Evolutionary conservation across 768 basidiomycete genomes (phyloP).

Genomic region (Trametes cubensis): DNA sequence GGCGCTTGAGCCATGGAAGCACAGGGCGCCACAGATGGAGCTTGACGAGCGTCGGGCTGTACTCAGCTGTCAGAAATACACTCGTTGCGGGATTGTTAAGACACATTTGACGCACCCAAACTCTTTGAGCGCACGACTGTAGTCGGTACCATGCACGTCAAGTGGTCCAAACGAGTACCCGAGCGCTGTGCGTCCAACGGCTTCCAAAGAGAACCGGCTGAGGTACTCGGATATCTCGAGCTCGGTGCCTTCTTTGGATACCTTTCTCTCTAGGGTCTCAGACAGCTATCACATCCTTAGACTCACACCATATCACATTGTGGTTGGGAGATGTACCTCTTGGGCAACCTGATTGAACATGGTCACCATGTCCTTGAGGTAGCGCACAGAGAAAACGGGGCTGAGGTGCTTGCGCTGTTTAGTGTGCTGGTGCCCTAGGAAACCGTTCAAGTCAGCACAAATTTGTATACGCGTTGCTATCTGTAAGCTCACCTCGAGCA

Average conservation of each 20-base stretch:
- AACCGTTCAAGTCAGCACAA: not conserved
- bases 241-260: not conserved
- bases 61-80: not conserved
- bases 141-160: conserved; percentile 4
- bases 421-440: not conserved
- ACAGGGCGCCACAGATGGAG: not conserved
- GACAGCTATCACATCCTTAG: not conserved
- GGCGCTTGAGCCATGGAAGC: conserved; percentile 3
- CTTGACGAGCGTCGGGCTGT: conserved; percentile 5
- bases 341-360: conserved; percentile 6
- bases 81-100: not conserved
- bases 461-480: not conserved
- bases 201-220: conserved; percentile 4
- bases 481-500: not conserved
- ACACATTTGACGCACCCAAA: not conserved
- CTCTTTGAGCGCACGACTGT: conserved; percentile 13
- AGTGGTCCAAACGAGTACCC: conserved; percentile 13
- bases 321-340: not conserved
- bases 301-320: too few relatives aligned
- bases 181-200: conserved; percentile 6
- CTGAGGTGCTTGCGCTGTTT: conserved; percentile 16
- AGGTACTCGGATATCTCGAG: conserved; percentile 6
- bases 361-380: conserved; percentile 3
- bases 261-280: not conserved
- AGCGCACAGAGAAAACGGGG: conserved; percentile 2